Evolutionary conservation across 2,329 filamentous ascomycete genomes (phyloP), one percentile per base, ranked within the genome.

Genomic region (Periconia macrospinosa): DNA sequence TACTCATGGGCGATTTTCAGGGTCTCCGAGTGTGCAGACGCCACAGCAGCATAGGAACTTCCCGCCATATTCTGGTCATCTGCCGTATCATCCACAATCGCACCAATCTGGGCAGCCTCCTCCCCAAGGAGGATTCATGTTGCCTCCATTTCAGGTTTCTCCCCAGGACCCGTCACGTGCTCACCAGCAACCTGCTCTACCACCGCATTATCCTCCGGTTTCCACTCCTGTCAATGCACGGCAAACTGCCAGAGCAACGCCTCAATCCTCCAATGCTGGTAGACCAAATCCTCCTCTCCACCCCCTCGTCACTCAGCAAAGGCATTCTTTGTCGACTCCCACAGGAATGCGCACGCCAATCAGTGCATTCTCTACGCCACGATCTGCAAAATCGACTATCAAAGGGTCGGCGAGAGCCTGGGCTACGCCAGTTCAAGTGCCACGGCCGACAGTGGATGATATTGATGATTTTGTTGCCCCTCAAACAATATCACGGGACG

Each of bases 81-180:
- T 64, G n/a, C 54, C 60, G 13, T 67, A 75, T 52, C 66, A 69
- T 47, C 66, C 63, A 6, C 69, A 70, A 20, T 68, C 64, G 23
- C 71, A 65, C 20, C 59, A 69, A 49, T 66, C 66, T 43, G 73
- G 73, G 33, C 73, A 72, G 30, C 73, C 72, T 33, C 71, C 73
- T 14, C 71, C 72, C 41, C 76, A 76, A 47, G 71, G 77, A 46
- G 78, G 77, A 15, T 74, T 76, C 54, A 78, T 79, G 73, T 68
- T 80, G 35, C 76, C 77, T 45, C 77, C 78, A 5, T 81, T 80
- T 59, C 75, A 78, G 50, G 75, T 79, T 13, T 67, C 71, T n/a
- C 72, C 74, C 9, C 77, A 80, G 55, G 75, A 76, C 46, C 75
- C 74, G 6, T 74, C 66, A 45, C 68, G 67, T 55, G 66, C 69